phyloP scores from a whole-genome alignment of 768 basidiomycete genomes.

The Lactarius indigo region DNA sequence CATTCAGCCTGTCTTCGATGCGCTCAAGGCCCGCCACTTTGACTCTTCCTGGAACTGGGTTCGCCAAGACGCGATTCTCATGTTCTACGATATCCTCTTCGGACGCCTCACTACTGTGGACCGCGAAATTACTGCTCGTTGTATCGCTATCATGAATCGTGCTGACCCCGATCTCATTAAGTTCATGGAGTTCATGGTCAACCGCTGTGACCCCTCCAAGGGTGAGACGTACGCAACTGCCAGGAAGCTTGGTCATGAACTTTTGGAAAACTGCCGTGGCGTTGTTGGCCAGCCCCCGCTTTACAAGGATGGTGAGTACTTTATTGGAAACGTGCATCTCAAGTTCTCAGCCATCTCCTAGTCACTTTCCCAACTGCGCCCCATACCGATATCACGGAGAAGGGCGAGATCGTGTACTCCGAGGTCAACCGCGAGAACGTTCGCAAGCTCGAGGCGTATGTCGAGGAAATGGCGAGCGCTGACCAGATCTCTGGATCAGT shows the following conservation, averaged over 20 bases:
- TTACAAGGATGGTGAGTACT: conserved; percentile 85
- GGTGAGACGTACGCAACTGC: conserved; percentile 94
- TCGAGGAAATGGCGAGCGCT: conserved; percentile 96
- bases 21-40: conserved; percentile 95
- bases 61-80: conserved; percentile 90
- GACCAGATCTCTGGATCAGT: conserved; percentile 78
- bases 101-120: conserved; percentile 92
- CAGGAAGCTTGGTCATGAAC: conserved; percentile 93
- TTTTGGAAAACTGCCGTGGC: conserved; percentile 90
- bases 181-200: conserved; percentile 96
- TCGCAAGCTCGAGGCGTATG: conserved; percentile 96
- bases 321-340: neutral
- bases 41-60: conserved; percentile 99
- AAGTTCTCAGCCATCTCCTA: conserved; percentile 30
- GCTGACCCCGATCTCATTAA: conserved; percentile 88
- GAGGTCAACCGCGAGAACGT: conserved; percentile 96
- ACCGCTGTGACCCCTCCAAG: conserved; percentile 71
- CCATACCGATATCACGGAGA: conserved; percentile 86
- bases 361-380: conserved; percentile 99
- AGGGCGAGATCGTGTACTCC: conserved; percentile 92
- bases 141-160: conserved; percentile 96
- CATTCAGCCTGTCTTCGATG: conserved; percentile 91
- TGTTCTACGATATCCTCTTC: conserved; percentile 99
- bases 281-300: conserved; percentile 80
- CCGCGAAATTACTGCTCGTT: conserved; percentile 94